Conservation (phyloP, 2,329 filamentous ascomycete genomes). For the Pseudogymnoascus sp. region DNA sequence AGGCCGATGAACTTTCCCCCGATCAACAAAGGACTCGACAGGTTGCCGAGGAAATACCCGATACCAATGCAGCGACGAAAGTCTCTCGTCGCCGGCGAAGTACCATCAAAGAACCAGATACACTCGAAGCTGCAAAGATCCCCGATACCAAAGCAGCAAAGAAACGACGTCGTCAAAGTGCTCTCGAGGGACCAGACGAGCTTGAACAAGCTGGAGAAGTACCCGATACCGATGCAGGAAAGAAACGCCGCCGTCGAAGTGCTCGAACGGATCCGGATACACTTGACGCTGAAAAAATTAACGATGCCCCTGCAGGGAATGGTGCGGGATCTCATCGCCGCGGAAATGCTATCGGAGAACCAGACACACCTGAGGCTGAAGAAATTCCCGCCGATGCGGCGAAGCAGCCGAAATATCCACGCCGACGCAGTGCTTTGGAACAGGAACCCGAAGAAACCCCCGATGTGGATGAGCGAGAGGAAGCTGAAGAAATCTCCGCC, state of each 20-base stretch:
- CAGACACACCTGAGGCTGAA: neutral
- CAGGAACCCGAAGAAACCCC: slow-evolving; percentile 26
- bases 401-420: neutral
- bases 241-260: neutral
- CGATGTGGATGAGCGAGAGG: slow-evolving; percentile 27
- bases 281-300: neutral
- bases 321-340: neutral
- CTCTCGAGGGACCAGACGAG: neutral
- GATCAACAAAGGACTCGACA: slow-evolving; percentile 15
- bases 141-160: neutral
- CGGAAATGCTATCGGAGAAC: neutral
- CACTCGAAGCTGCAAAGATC: neutral
- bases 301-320: neutral
- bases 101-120: slow-evolving; percentile 12
- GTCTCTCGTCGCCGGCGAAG: slow-evolving; percentile 37
- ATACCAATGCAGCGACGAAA: slow-evolving; percentile 33
- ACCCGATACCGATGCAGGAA: neutral
- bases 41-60: slow-evolving; percentile 38
- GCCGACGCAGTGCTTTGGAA: neutral
- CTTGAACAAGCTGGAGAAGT: neutral
- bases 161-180: neutral
- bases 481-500: slow-evolving; percentile 26
- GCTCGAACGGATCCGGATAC: neutral
- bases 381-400: neutral
- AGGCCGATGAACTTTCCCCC: slow-evolving; percentile 10